Evolutionary conservation across 2,329 filamentous ascomycete species (phyloP), one percentile per base, ranked within the genome.

Genomic region (Lecanoromycetidae sp.): DNA sequence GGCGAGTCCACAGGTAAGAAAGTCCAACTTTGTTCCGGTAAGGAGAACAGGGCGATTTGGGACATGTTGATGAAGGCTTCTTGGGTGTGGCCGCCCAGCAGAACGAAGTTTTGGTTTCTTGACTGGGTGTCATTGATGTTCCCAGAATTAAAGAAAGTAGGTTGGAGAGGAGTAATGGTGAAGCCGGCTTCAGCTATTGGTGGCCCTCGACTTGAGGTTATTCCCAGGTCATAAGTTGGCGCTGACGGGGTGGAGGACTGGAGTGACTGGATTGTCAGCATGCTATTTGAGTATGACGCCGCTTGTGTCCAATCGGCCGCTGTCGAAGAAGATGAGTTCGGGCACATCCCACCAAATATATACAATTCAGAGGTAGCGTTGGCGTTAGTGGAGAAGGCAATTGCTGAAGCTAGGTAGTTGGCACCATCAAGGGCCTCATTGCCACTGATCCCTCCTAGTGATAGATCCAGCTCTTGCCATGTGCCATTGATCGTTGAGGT

Each of bases 51-150:
- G 0, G 87, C 90, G 1, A 90, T 77, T 35, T 87, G 85, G 48
- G 86, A 93, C 82, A 94, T 95, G 62, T 95, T 94, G 66, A 95
- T 81, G 60, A 94, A 95, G 0, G 87, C 88, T 13, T 70, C 65
- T 55, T 78, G 71, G 0, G 87, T 94, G 60, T 95, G 87, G 0
- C 90, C 90, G 33, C 88, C 90, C 13, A 95, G 68, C 19, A 95
- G 66, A 10, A 94, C 77, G 55, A 86, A 90, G 56, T 81, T 80
- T 52, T 82, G 79, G 60, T 88, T 79, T 59, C 87, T 82, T 4
- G 79, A 82, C 58, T 87, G 82, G 4, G 78, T 82, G 33, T 81
- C 69, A 2, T 71, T 70, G 3, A 76, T 80, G 13, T 65, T 66
- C 6, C 76, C 79, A 4, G 73, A 72, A 58, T 84, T 83, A 17